Conservation (phyloP, 768 basidiomycete genomes). For the Rhodotorula babjevae region DNA sequence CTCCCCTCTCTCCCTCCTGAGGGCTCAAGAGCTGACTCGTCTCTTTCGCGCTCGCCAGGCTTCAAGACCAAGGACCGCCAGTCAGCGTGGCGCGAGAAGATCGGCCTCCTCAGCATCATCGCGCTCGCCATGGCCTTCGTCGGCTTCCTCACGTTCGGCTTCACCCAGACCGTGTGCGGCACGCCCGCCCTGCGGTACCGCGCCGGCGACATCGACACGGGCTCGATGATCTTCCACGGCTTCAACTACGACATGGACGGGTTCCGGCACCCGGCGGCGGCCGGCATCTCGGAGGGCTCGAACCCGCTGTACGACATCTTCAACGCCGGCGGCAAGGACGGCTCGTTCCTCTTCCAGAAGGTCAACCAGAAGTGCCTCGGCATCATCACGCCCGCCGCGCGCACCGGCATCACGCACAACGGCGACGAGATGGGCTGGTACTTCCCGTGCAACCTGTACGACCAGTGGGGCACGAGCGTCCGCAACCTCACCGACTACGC, state of each 20-base stretch:
- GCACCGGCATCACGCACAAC: slow-evolving; percentile 63
- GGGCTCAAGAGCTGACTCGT: not conserved
- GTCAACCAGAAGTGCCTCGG: slow-evolving; percentile 76
- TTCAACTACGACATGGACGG: slow-evolving; percentile 84
- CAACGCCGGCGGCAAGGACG: slow-evolving; percentile 78
- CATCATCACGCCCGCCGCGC: slow-evolving; percentile 65
- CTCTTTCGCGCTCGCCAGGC: slow-evolving; percentile 52
- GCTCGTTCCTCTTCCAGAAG: slow-evolving; percentile 90
- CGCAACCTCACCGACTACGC: slow-evolving; percentile 70
- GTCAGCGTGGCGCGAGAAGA: slow-evolving; percentile 97
- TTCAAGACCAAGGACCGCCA: slow-evolving; percentile 86
- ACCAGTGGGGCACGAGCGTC: slow-evolving; percentile 61
- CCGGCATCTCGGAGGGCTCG: slow-evolving; percentile 67
- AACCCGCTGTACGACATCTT: slow-evolving; percentile 82
- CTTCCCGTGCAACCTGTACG: slow-evolving; percentile 90
- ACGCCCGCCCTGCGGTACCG: slow-evolving; percentile 76
- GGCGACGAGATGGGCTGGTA: slow-evolving; percentile 78
- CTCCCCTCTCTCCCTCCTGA: not conserved
- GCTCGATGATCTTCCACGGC: slow-evolving; percentile 88
- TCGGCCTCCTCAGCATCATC: slow-evolving; percentile 81
- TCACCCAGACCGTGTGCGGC: slow-evolving; percentile 89
- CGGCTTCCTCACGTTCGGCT: slow-evolving; percentile 97
- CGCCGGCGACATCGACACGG: slow-evolving; percentile 67
- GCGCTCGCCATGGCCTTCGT: slow-evolving; percentile 80
- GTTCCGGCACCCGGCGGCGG: slow-evolving; percentile 75